Evolutionary conservation across 2,329 filamentous ascomycete species (phyloP).

Genomic region (Diplodia seriata): DNA sequence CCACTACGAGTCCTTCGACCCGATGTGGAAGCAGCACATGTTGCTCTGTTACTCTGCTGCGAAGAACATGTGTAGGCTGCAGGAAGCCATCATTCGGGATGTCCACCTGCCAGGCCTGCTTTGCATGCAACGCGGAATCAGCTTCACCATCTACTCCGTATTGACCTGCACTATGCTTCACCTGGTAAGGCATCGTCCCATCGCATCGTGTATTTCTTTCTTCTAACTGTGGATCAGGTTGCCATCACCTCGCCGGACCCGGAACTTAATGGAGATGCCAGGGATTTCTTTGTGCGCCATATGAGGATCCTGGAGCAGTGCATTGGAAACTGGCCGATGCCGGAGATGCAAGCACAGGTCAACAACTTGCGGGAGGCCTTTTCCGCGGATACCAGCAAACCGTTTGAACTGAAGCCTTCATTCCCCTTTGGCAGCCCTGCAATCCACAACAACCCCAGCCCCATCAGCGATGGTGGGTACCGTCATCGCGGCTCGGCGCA

Average conservation of each 20-base stretch:
- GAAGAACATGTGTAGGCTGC: conserved; percentile 82
- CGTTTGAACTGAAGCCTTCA: conserved; percentile 85
- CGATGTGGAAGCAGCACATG: conserved; percentile 88
- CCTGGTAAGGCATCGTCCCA: conserved; percentile 68
- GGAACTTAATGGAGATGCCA: conserved; percentile 81
- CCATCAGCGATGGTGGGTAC: conserved; percentile 59
- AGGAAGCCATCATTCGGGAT: conserved; percentile 79
- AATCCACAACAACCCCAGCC: conserved; percentile 67
- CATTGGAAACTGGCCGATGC: conserved; percentile 82
- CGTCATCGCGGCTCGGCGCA: conserved; percentile 58
- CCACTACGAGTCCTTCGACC: conserved; percentile 77
- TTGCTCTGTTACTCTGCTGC: conserved; percentile 83
- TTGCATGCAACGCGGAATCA: conserved; percentile 93
- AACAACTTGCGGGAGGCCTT: conserved; percentile 89
- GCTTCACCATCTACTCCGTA: conserved; percentile 92
- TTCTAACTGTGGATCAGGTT: conserved; percentile 63
- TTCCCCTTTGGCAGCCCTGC: conserved; percentile 86
- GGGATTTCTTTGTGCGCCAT: conserved; percentile 88
- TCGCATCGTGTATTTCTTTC: conserved; percentile 34
- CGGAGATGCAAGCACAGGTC: conserved; percentile 88
- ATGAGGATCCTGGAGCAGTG: conserved; percentile 93
- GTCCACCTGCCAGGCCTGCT: conserved; percentile 82
- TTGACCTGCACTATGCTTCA: conserved; percentile 93
- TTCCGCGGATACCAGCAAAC: conserved; percentile 81
- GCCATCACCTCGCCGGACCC: conserved; percentile 93